A percentile compares a stretch with the other conserved stretches of the same genome.
These are phyloP conservation scores for Myrica gale DNA, from an alignment of 306 rosid genomes.

Conservation along the genomic window DNA sequence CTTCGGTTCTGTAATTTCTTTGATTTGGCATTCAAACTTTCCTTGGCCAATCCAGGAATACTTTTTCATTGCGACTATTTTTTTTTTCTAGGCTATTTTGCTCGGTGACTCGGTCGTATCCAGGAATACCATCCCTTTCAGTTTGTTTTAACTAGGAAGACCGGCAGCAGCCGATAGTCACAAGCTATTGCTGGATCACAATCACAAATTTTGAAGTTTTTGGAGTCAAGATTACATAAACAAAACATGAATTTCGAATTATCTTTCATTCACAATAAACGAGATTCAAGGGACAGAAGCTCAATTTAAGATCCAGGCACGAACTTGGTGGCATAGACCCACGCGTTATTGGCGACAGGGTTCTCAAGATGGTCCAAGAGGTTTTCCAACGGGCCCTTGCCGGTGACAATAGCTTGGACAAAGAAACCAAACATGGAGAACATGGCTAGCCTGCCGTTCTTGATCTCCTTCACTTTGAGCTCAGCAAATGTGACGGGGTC, in stretches of 20 bases:
- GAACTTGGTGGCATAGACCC: slow-evolving; percentile 96
- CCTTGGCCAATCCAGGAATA: not conserved
- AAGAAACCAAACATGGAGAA: slow-evolving; percentile 96
- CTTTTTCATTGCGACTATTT: too few species aligned
- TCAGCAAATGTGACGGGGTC: slow-evolving; percentile 81
- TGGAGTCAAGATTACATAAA: not conserved
- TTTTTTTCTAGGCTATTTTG: not conserved
- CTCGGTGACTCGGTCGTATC: not conserved
- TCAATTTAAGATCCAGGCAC: slow-evolving; percentile 65
- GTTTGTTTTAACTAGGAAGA: not conserved
- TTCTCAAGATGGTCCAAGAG: slow-evolving; percentile 82
- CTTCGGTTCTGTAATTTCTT: not conserved
- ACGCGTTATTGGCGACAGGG: slow-evolving; percentile 91
- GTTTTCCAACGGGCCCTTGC: slow-evolving; percentile 87
- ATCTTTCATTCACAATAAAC: slow-evolving; percentile 19
- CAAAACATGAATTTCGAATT: slow-evolving; percentile 20
- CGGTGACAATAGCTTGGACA: slow-evolving; percentile 95
- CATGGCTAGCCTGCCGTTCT: slow-evolving; percentile 88
- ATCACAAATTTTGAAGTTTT: not conserved
- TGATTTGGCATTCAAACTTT: not conserved
- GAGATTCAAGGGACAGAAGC: not conserved
- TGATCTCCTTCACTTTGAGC: slow-evolving; percentile 88
- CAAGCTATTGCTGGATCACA: not conserved
- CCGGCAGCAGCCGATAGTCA: not conserved
- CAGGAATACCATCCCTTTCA: not conserved